Base-by-base conservation (phyloP, 768 basidiomycete species). In the Trichaptum fuscoviolaceum region DNA sequence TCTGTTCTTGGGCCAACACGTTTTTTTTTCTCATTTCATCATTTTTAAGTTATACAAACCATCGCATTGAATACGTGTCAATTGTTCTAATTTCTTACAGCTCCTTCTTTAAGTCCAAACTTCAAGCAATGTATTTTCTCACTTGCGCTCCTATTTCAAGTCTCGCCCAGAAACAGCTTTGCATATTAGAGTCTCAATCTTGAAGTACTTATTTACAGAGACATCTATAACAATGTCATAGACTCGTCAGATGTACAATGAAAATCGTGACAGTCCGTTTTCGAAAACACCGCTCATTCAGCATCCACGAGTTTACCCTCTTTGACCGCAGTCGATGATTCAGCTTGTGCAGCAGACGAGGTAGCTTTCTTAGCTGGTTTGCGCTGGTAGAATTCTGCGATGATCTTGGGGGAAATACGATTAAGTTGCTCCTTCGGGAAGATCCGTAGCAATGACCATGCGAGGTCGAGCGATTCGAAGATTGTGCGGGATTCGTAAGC, bases 401-500 rank as follows among this genome's bases (percentile, higher is more conserved):
- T 90, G 75, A 97, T 96, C 88, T 94, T 94, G 73, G 95, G 95
- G 75, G 88, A 95, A 83, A 99, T 96, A 73, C 96, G 93, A 82
- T 98, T 99, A 70, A 99, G 85, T 78, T 95, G 93, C 80, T 98
- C 96, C 79, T 96, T 95, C 68, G 97, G 97, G 92, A 99, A 99
- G 75, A 96, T 96, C 71, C 97, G 91, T 71, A 99, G 84, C 64
- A 99, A 79, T 25, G 91, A 90, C 97, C 97, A 99, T 24, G 95
- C 97, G 65, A 99, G 84, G 79, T 99, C 97, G 58, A 99, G 86
- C 63, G 95, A 96, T 73, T 99, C 96, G 75, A 97, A 97, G 79
- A 99, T 91, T 63, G 93, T 93, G 67, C 97, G 88, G 62, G 95
- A 90, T 79, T 99, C 97, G 78, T 96, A 96, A 30, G 93, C 85